A percentile compares a stretch with the other conserved stretches of the same genome.
Conservation (phyloP, 306 rosid genomes). For the Prunus mira region DNA sequence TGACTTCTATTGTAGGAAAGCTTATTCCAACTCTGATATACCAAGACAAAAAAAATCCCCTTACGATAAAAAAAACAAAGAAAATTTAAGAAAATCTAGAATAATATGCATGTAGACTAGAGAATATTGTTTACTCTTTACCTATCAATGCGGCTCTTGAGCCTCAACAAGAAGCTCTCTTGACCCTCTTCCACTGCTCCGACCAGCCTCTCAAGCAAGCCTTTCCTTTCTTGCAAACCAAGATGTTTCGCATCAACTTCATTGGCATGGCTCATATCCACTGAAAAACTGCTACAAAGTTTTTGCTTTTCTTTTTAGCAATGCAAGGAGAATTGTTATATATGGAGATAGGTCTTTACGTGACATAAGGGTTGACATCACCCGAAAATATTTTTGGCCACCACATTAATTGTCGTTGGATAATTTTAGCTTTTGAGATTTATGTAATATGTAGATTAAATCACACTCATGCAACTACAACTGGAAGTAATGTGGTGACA, state of each 20-base stretch:
- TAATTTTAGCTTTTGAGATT: too few relatives aligned
- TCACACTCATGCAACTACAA: too few relatives aligned
- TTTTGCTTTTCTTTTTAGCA: too few relatives aligned
- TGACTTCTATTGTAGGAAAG: conserved; percentile 14
- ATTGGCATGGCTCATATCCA: conserved; percentile 10
- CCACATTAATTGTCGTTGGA: too few relatives aligned
- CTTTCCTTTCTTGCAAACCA: not conserved
- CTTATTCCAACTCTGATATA: conserved; percentile 15
- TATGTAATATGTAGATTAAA: too few relatives aligned
- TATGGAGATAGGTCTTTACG: too few relatives aligned
- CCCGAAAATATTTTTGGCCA: too few relatives aligned
- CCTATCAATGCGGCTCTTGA: conserved; percentile 21
- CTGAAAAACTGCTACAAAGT: not conserved
- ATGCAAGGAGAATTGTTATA: too few relatives aligned
- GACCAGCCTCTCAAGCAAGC: conserved; percentile 17
- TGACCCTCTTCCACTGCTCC: conserved; percentile 14
- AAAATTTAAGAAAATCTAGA: not conserved
- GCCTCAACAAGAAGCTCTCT: conserved; percentile 18
- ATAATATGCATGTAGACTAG: not conserved
- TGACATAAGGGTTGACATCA: too few relatives aligned
- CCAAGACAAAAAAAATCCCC: not conserved
- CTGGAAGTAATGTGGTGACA: too few relatives aligned
- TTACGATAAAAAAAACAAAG: not conserved
- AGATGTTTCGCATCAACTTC: conserved; percentile 6
- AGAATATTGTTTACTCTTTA: not conserved